Conservation (phyloP, 2,329 filamentous ascomycete genomes). For the Thermochaetoides dissita region DNA sequence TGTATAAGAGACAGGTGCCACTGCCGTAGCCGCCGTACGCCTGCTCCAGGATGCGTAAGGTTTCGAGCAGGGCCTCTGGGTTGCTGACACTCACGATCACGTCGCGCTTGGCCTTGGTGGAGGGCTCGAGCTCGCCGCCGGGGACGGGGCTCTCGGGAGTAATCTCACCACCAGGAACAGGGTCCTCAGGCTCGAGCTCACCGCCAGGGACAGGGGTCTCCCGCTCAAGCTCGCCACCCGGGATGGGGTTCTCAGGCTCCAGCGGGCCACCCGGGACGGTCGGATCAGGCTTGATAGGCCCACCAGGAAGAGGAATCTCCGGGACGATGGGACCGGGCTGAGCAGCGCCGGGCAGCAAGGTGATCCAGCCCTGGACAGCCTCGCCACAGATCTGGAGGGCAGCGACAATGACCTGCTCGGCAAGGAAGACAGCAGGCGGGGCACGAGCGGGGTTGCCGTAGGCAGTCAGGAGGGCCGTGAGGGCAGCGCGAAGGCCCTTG, state of each 20-base stretch:
- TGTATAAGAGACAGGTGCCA: no score
- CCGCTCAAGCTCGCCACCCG: conserved; percentile 15
- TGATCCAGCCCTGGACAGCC: conserved; percentile 15
- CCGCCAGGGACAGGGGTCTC: not conserved
- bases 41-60: conserved; percentile 12
- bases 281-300: conserved; percentile 18
- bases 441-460: conserved; percentile 13
- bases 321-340: conserved; percentile 21
- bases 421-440: conserved; percentile 15
- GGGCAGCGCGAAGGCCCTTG: conserved; percentile 13
- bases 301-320: conserved; percentile 16
- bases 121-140: conserved; percentile 15
- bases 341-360: conserved; percentile 13
- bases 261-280: conserved; percentile 19
- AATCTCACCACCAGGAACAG: not conserved
- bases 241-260: conserved; percentile 18
- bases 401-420: conserved; percentile 17
- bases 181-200: not conserved
- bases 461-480: conserved; percentile 11
- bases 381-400: conserved; percentile 14
- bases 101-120: not conserved
- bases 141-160: conserved; percentile 16
- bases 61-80: conserved; percentile 11
- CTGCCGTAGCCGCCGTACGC: conserved; percentile 14
- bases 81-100: conserved; percentile 1